Percentiles rank a stretch among this genome's conserved stretches.
Conservation (phyloP, 2,329 filamentous ascomycete genomes). For the Sporothrix luriei region DNA sequence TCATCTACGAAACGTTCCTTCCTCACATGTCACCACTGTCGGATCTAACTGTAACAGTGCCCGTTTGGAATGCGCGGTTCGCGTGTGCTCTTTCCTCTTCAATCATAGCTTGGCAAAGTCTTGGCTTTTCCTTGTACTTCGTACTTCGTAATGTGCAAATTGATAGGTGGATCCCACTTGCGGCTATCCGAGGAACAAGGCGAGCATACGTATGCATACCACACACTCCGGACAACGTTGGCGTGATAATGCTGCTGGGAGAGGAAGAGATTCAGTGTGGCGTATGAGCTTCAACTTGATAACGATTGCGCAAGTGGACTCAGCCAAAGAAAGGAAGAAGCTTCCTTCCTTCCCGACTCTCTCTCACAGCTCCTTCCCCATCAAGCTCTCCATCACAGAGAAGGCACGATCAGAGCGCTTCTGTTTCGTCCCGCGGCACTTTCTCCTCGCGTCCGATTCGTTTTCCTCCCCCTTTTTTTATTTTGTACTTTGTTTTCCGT, state of each 20-base stretch:
- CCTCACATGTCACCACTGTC: background rate
- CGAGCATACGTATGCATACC: background rate
- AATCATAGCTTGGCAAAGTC: background rate
- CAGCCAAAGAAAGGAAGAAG: background rate
- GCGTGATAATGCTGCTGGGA: background rate
- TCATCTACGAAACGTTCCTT: background rate
- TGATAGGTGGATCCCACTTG: background rate
- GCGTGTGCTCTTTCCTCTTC: background rate
- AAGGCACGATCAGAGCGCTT: background rate
- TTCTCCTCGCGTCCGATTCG: background rate
- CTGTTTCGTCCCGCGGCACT: background rate
- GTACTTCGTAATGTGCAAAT: conserved; percentile 3
- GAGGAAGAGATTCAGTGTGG: background rate
- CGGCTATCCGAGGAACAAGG: background rate
- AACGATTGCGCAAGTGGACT: background rate
- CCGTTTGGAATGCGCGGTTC: background rate
- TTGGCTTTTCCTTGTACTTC: conserved; percentile 2
- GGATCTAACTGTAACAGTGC: background rate
- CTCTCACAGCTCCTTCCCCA: background rate
- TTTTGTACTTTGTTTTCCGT: background rate
- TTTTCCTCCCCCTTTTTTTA: background rate
- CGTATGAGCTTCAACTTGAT: background rate
- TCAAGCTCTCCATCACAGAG: background rate
- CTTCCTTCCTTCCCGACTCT: background rate
- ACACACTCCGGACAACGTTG: background rate